Base-by-base conservation (phyloP, 2,329 filamentous ascomycete genomes). In the Coniochaeta pulveracea region DNA sequence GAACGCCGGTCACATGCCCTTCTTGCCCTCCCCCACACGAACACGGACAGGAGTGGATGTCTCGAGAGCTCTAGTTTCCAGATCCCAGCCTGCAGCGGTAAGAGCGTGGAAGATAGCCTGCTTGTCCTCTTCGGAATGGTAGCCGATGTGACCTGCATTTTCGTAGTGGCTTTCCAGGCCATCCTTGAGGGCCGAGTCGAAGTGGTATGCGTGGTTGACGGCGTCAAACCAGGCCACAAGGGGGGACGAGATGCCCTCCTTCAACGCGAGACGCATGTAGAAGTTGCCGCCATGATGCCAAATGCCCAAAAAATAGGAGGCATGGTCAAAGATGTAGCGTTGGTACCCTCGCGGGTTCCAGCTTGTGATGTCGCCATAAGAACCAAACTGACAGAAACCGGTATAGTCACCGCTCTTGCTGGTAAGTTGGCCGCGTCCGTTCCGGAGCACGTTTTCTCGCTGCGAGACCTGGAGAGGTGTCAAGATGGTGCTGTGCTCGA, bases 381-480 rank as follows among this genome's bases (percentile, higher is more conserved):
- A 61, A 24, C 44, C 47, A 29, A 58, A 51, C 25, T 51, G 45
- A 40, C 52, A 55, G 18, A 40, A 40, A 12, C 55, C 55, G 11
- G 36, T 45, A 37, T 56, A 57, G 15, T 51, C 52, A 34, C 49
- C 51, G 14, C 34, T 51, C 41, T 55, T 53, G 41, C 54, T 57
- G 7, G 52, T 62, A 35, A 50, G 68, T 45, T 61, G 63, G 38
- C 49, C 63, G 33, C 49, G 45, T 34, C 50, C 54, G 56, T 66
- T 68, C 30, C 69, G 60, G n/a, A 95, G 55, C 15, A 85, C 72
- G 12, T 66, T 72, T 51, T 85, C 80, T 30, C 62, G 57, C 31
- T 69, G 47, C 1, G 83, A 69, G 2, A 86, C 76, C 42, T 86
- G 63, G 6, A 63, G 56, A 0, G 85, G 86, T 0, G 66, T 66